Percentiles rank a stretch among this genome's conserved stretches.
These are phyloP conservation scores for Domatiomyces catenatus DNA, from an alignment of 2,329 filamentous ascomycete genomes.

Conservation along the genomic window DNA sequence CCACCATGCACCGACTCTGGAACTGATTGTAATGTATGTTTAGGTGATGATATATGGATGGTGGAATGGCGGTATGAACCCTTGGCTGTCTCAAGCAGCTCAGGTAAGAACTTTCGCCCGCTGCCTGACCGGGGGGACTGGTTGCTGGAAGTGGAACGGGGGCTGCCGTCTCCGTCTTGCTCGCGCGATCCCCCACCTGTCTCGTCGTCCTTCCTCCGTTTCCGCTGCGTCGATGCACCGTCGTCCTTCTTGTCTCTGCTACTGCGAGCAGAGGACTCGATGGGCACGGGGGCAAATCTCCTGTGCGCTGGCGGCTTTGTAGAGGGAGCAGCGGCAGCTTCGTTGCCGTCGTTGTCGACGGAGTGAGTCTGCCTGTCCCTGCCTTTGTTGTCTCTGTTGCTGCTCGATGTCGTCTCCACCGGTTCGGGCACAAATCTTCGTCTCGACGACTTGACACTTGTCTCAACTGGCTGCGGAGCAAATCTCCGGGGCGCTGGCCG, in stretches of 20 bases:
- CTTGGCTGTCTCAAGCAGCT: slow-evolving; percentile 66
- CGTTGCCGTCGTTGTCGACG: background rate
- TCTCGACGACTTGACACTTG: slow-evolving; percentile 7
- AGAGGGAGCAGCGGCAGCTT: background rate
- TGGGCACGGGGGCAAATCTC: slow-evolving; percentile 28
- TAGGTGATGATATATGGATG: slow-evolving; percentile 1
- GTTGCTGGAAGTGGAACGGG: slow-evolving; percentile 8
- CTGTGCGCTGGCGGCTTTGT: slow-evolving; percentile 12
- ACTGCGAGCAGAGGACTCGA: slow-evolving; percentile 30
- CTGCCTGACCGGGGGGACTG: slow-evolving; percentile 1
- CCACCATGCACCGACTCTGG: slow-evolving; percentile 1
- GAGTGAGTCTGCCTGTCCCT: slow-evolving; percentile 6
- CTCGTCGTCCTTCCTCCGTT: slow-evolving; percentile 1
- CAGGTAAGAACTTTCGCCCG: slow-evolving; percentile 50
- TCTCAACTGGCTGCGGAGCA: slow-evolving; percentile 19
- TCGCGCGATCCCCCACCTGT: slow-evolving; percentile 8
- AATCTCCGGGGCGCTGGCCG: slow-evolving; percentile 14
- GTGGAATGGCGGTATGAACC: slow-evolving; percentile 45
- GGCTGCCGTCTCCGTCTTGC: background rate
- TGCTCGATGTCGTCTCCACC: slow-evolving; percentile 48
- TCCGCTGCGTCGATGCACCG: slow-evolving; percentile 16
- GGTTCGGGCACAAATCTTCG: slow-evolving; percentile 29
- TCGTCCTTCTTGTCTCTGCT: slow-evolving; percentile 12
- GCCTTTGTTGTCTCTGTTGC: slow-evolving; percentile 8
- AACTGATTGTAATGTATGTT: background rate